A percentile compares a stretch with the other conserved stretches of the same genome.
Conservation (phyloP, 2,329 filamentous ascomycete species). For the Penicillium aurantiogriseum region DNA sequence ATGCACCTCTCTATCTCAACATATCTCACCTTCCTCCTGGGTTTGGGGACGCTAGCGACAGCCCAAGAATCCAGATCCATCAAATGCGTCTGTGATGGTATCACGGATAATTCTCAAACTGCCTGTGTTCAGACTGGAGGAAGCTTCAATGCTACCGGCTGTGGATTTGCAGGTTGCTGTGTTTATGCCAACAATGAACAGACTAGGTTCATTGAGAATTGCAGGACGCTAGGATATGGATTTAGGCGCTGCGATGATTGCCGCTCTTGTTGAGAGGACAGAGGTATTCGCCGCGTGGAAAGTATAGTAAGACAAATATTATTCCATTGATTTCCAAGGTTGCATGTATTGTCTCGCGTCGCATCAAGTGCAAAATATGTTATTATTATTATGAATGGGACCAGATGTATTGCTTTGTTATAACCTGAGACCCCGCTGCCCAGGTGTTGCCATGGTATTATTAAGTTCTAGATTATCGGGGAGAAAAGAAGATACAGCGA, state of each 20-base stretch:
- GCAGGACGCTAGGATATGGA: conserved; percentile 2
- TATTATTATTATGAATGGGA: background rate
- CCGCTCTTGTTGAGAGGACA: background rate
- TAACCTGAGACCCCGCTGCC: background rate
- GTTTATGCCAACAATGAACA: conserved; percentile 10
- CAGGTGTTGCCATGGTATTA: conserved; percentile 5
- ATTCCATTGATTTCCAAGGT: background rate
- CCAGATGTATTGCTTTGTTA: background rate
- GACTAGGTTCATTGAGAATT: conserved; percentile 3
- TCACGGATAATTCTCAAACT: background rate
- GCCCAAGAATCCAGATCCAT: background rate
- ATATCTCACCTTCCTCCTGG: background rate
- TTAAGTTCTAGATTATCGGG: conserved; percentile 17
- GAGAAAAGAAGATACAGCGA: conserved; percentile 15
- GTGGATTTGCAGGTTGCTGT: conserved; percentile 10
- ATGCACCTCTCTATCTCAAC: background rate
- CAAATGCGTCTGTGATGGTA: conserved; percentile 7
- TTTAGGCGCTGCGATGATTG: conserved; percentile 12
- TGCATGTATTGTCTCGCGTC: background rate
- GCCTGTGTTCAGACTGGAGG: conserved; percentile 4
- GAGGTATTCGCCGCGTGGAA: background rate
- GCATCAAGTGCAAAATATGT: background rate
- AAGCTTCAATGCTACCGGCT: background rate
- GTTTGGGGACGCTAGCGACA: background rate
- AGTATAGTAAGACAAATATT: background rate